Conservation (phyloP, 2,329 filamentous ascomycete species). For the Pseudopithomyces chartarum region DNA sequence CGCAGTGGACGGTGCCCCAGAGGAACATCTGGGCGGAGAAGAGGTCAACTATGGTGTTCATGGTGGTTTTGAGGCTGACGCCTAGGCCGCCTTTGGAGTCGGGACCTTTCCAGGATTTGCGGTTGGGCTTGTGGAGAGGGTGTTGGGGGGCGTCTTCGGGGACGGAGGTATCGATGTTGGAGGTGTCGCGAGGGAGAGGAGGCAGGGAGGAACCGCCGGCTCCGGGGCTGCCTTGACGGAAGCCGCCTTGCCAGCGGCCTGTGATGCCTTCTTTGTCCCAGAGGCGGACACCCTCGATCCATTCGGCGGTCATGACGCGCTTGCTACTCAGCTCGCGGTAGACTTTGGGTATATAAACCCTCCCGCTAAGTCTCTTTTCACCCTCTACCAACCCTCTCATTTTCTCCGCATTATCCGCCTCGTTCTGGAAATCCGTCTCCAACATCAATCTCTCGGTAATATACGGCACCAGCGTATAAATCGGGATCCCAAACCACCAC, state of each 20-base stretch:
- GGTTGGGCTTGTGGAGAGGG: conserved; percentile 76
- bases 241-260: conserved; percentile 76
- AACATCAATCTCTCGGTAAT: conserved; percentile 89
- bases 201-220: conserved; percentile 70
- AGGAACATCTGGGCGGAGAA: conserved; percentile 99
- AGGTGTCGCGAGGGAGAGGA: conserved; percentile 36
- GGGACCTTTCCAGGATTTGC: conserved; percentile 76
- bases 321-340: conserved; percentile 82
- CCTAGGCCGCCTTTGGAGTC: conserved; percentile 80
- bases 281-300: conserved; percentile 92
- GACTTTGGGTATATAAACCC: conserved; percentile 87
- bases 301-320: conserved; percentile 91
- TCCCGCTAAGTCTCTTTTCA: conserved; percentile 75
- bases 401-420: conserved; percentile 83
- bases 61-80: conserved; percentile 80
- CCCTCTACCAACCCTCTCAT: conserved; percentile 78
- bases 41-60: conserved; percentile 94
- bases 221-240: conserved; percentile 77
- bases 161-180: conserved; percentile 36
- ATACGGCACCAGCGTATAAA: conserved; percentile 89
- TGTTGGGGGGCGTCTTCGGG: conserved; percentile 47
- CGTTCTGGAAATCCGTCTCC: conserved; percentile 93
- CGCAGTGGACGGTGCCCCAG: conserved; percentile 94
- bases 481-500: conserved; percentile 87
- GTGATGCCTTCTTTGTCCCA: conserved; percentile 90